These are phyloP conservation scores for Schizophyllum amplum DNA, from an alignment of 1,284 basidiomycete genomes.

Conservation along the genomic window DNA sequence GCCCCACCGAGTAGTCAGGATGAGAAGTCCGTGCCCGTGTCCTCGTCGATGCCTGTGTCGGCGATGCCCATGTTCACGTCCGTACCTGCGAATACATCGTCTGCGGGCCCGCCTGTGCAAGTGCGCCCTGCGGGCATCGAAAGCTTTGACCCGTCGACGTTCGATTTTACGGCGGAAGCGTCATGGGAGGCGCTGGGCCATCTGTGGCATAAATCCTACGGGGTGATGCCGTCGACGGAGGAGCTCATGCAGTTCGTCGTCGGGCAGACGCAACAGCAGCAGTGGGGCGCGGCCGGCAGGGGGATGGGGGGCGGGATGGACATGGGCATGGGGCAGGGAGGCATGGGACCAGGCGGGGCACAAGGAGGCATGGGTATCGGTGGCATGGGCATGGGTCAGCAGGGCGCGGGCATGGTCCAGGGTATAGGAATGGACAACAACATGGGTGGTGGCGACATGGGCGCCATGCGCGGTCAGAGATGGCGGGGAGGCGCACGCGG, in stretches of 20 bases:
- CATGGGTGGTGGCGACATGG: conserved; percentile 19
- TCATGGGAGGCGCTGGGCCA: conserved; percentile 71
- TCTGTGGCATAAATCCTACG: conserved; percentile 63
- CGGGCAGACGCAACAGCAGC: conserved; percentile 13
- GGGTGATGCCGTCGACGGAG: conserved; percentile 57
- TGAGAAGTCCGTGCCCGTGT: conserved; percentile 16
- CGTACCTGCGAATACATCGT: conserved; percentile 49
- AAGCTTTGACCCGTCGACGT: conserved; percentile 55
- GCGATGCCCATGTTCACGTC: conserved; percentile 38
- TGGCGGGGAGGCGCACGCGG: conserved; percentile 28
- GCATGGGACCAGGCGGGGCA: background rate
- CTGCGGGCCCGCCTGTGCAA: conserved; percentile 13
- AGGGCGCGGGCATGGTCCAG: conserved; percentile 17
- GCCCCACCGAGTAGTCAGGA: background rate
- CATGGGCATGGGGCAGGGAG: conserved; percentile 11
- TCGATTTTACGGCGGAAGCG: conserved; percentile 59
- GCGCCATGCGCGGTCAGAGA: conserved; percentile 14
- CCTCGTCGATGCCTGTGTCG: conserved; percentile 22
- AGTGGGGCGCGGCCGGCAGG: conserved; percentile 16
- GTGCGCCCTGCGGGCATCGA: conserved; percentile 36
- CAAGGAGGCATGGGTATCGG: conserved; percentile 7
- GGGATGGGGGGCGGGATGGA: conserved; percentile 2
- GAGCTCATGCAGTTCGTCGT: conserved; percentile 68
- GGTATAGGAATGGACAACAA: conserved; percentile 26
- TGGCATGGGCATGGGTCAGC: conserved; percentile 28